Conservation (phyloP, 1,139 yeast genomes). For the Kodamaea arcana region DNA sequence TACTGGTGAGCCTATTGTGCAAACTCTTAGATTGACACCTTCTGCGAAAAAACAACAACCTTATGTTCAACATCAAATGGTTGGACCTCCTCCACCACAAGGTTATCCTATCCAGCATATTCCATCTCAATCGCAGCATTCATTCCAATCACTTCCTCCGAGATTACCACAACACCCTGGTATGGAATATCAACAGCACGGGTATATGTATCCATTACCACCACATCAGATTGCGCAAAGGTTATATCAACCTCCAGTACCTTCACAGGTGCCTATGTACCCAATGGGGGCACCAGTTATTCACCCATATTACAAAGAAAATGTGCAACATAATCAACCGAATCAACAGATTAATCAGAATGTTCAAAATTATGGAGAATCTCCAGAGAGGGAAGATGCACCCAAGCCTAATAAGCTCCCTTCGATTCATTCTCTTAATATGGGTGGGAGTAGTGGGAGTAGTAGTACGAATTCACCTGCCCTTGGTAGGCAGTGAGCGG, state of each 20-base stretch:
- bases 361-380: not conserved
- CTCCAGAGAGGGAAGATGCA: not conserved
- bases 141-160: conserved; percentile 1
- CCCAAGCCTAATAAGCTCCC: not conserved
- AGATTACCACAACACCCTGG: not conserved
- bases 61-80: not conserved
- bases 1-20: conserved; percentile 5
- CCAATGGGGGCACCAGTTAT: conserved; percentile 1
- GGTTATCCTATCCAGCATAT: not conserved
- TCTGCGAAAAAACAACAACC: not conserved
- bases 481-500: not conserved
- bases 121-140: not conserved
- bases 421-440: conserved; percentile 1
- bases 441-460: not conserved
- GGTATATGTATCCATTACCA: conserved; percentile 4
- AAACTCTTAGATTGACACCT: conserved; percentile 3
- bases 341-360: not conserved
- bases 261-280: not conserved
- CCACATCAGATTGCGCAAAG: conserved; percentile 1
- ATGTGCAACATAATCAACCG: not conserved
- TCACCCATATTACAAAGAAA: not conserved
- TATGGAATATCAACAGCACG: conserved; percentile 3
- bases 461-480: not conserved
- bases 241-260: conserved; percentile 1
- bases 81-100: not conserved